Conservation (phyloP, 2,329 filamentous ascomycete species). For the Lasiodiplodia gonubiensis region DNA sequence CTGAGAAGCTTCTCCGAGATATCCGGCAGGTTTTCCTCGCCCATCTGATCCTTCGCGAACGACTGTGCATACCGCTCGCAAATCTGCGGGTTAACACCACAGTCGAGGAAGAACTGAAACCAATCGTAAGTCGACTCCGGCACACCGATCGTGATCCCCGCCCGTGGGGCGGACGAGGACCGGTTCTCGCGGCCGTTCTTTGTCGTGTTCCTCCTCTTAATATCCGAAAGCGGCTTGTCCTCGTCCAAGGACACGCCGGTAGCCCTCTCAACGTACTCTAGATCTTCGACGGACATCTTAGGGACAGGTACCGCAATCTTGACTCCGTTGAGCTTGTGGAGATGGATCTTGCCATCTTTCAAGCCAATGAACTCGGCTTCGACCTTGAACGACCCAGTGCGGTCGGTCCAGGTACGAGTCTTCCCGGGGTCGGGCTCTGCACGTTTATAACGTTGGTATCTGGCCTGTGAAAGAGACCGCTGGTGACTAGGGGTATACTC, state of each 20-base stretch:
- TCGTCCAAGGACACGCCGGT: conserved; percentile 90
- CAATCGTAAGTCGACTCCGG: conserved; percentile 84
- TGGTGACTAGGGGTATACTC: conserved; percentile 49
- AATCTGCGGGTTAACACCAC: conserved; percentile 88
- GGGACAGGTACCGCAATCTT: conserved; percentile 95
- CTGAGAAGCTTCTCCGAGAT: conserved; percentile 83
- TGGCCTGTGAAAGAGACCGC: conserved; percentile 28
- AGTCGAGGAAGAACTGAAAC: conserved; percentile 97
- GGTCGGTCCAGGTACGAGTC: conserved; percentile 91
- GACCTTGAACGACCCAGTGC: conserved; percentile 94
- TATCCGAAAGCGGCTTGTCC: conserved; percentile 88
- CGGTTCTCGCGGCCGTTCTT: conserved; percentile 22
- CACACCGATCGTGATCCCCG: conserved; percentile 69
- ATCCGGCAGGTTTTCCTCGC: conserved; percentile 88
- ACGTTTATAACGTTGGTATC: conserved; percentile 29
- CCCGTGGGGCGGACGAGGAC: conserved; percentile 56
- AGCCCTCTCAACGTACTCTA: conserved; percentile 89
- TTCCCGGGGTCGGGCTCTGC: conserved; percentile 82
- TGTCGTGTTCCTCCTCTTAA: conserved; percentile 61
- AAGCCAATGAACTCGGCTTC: conserved; percentile 95
- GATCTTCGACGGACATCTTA: conserved; percentile 94
- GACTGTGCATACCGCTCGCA: conserved; percentile 94
- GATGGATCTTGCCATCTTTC: conserved; percentile 93
- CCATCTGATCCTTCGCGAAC: conserved; percentile 92
- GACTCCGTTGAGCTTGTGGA: conserved; percentile 97